Conservation (phyloP, 2,329 filamentous ascomycete genomes). For the Paraphoma chrysanthemicola region DNA sequence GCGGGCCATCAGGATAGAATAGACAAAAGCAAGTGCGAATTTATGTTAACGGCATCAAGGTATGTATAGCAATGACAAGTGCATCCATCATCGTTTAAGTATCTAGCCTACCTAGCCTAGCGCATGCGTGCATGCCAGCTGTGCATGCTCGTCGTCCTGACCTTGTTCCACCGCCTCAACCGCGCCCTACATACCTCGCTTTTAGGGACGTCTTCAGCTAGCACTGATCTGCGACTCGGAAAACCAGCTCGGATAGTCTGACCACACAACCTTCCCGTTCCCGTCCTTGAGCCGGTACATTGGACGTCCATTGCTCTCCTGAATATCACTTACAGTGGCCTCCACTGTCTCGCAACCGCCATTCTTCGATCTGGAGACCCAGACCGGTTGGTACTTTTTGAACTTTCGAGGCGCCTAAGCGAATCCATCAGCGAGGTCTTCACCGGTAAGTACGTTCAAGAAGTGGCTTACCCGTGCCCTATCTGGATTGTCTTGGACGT, state of each 20-base stretch:
- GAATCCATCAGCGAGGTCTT: background rate
- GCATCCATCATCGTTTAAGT: background rate
- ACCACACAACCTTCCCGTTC: background rate
- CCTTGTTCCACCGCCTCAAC: background rate
- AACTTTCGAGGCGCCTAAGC: background rate
- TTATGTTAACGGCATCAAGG: no score
- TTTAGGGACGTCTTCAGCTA: background rate
- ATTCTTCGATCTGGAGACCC: background rate
- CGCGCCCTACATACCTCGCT: background rate
- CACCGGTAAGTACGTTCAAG: background rate
- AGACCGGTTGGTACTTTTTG: background rate
- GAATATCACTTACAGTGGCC: background rate
- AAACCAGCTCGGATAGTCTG: background rate
- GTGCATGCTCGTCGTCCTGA: background rate
- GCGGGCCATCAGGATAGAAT: background rate
- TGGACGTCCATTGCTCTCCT: background rate
- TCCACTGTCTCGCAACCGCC: background rate
- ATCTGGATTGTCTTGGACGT: background rate
- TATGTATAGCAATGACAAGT: background rate
- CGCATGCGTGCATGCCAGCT: background rate
- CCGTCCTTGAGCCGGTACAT: background rate
- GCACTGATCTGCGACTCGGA: background rate
- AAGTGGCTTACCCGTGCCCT: background rate
- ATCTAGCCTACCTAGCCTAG: background rate
- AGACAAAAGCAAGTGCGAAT: no score